Evolutionary conservation across 1,284 basidiomycete genomes (phyloP).

Genomic region (Hymenochaete sp.): DNA sequence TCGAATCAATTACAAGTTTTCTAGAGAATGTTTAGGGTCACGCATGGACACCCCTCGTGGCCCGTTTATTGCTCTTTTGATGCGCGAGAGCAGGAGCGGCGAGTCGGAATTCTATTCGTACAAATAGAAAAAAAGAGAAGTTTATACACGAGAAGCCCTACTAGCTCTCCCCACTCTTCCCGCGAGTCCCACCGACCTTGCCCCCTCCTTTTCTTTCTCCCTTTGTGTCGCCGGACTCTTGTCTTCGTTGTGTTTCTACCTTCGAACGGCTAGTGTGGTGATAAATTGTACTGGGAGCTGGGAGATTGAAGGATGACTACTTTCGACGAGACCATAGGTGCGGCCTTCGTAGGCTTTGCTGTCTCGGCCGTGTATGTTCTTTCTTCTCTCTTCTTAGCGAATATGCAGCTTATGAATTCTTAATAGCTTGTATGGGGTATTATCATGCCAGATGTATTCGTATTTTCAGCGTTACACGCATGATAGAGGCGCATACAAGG

Average conservation of each 20-base stretch:
- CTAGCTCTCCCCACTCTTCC: too few relatives aligned
- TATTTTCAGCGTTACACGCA: slow-evolving; percentile 49
- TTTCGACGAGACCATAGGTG: slow-evolving; percentile 48
- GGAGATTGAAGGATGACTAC: neutral
- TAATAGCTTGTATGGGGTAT: slow-evolving; percentile 38
- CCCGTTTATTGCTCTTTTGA: too few relatives aligned
- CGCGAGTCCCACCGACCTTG: too few relatives aligned
- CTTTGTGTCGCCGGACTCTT: slow-evolving; percentile 6
- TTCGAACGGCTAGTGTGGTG: too few relatives aligned
- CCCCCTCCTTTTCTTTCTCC: slow-evolving; percentile 3
- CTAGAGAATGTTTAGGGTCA: too few relatives aligned
- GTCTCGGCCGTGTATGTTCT: slow-evolving; percentile 34
- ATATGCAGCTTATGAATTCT: slow-evolving; percentile 3
- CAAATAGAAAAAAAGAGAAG: too few relatives aligned
- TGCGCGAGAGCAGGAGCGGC: too few relatives aligned
- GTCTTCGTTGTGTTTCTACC: slow-evolving; percentile 1
- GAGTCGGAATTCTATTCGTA: too few relatives aligned
- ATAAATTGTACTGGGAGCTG: neutral
- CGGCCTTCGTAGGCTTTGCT: slow-evolving; percentile 49
- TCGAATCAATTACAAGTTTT: too few relatives aligned
- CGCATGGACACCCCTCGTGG: too few relatives aligned
- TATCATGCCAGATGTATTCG: slow-evolving; percentile 42
- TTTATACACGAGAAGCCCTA: too few relatives aligned
- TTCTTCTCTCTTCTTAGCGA: neutral
- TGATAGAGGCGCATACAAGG: slow-evolving; percentile 46